Base-by-base conservation (phyloP, 768 basidiomycete genomes). In the Psilocybe tampanensis region DNA sequence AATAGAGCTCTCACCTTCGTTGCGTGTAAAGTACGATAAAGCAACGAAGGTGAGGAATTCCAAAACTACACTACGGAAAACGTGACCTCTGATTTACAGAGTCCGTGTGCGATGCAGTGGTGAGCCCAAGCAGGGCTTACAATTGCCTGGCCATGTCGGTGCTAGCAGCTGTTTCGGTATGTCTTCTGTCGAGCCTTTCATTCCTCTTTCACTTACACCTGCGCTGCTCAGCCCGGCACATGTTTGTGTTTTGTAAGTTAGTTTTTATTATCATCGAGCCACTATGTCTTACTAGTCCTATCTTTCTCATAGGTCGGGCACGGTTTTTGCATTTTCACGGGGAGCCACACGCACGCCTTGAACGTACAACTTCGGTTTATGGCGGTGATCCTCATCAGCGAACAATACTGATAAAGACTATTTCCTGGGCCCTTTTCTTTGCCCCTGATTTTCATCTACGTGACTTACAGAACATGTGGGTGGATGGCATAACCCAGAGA, bases 391-490 rank as follows among this genome's bases (percentile, higher is more conserved):
- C 24, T 1, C 8, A 44, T 44, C 4, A 12, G 12, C 52, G 43
- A 17, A 53, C 23, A 21, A 26, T 41, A 23, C 59, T 76, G 18
- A 76, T 85, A 63, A 66, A 51, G 8, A 48, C 67, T 0, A 44
- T 78, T 2, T 78, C 78, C 1, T 74, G 75, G 0, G 18, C 83
- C 2, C 67, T 86, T 5, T 86, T 86, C 66, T 77, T 72, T 45
- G 72, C 76, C 4, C 85, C 86, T 0, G 70, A 80, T 36, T 67
- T 76, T 11, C 80, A 83, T 57, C 65, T 82, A 12, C 69, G 67
- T 11, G 61, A 70, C 29, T 57, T 87, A 36, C 76, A 83, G 49
- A 75, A 67, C 17, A 77, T 83, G 42, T 86, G 74, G 69, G 74
- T 82, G 1, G 85, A 86, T 60, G 61, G 68, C 0, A 70, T 80